Evolutionary conservation across 1,284 basidiomycete species (phyloP).

Genomic region (Leccinum pseudoinsigne): DNA sequence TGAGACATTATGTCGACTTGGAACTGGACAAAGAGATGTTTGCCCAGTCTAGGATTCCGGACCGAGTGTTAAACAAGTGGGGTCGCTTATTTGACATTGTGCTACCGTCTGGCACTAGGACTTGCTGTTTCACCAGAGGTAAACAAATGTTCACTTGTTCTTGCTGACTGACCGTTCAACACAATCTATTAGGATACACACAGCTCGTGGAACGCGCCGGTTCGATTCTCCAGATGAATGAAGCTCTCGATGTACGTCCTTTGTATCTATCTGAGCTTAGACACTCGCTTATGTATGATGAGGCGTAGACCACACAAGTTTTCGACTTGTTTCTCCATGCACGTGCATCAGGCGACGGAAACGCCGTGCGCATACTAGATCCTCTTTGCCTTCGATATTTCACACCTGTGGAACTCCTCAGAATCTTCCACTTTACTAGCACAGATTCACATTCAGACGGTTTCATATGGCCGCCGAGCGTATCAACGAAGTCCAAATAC

Average conservation of each 20-base stretch:
- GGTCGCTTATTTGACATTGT: constrained; percentile 78
- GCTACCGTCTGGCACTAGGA: constrained; percentile 55
- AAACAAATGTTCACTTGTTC: not conserved
- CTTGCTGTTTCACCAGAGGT: constrained; percentile 82
- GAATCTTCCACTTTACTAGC: constrained; percentile 59
- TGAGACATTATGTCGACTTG: constrained; percentile 55
- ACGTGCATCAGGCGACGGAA: constrained; percentile 38
- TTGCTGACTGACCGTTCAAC: not conserved
- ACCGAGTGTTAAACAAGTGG: constrained; percentile 70
- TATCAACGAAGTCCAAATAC: constrained; percentile 68
- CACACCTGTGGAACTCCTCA: constrained; percentile 65
- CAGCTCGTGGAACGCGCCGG: constrained; percentile 73
- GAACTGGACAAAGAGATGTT: constrained; percentile 21
- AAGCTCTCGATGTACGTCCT: constrained; percentile 56
- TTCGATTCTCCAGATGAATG: constrained; percentile 71
- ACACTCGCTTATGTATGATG: constrained; percentile 3
- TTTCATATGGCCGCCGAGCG: constrained; percentile 59
- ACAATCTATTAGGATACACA: constrained; percentile 58
- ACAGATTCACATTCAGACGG: constrained; percentile 10
- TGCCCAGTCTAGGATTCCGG: constrained; percentile 45
- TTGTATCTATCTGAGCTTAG: not conserved
- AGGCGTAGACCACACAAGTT: constrained; percentile 53
- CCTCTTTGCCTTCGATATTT: constrained; percentile 69
- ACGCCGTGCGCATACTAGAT: constrained; percentile 54
- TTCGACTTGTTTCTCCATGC: constrained; percentile 59